These are phyloP conservation scores for Cyclocybe aegerita DNA, from an alignment of 768 basidiomycete species.

Conservation along the genomic window DNA sequence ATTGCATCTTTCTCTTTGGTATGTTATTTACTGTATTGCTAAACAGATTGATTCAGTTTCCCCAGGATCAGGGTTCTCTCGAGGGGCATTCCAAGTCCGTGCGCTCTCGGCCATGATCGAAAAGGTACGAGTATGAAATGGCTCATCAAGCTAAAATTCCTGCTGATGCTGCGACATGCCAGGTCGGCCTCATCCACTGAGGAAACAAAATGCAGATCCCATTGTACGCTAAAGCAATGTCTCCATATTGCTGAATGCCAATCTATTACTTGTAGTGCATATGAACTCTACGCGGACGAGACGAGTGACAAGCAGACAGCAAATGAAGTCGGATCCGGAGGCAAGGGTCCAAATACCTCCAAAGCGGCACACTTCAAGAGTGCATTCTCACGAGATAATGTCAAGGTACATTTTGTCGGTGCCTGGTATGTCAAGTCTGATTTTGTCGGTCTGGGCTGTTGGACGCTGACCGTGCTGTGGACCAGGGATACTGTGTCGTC, in stretches of 20 bases:
- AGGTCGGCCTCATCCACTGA: conserved; percentile 42
- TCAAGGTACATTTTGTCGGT: conserved; percentile 26
- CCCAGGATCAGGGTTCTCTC: conserved; percentile 4
- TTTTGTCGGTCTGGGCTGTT: conserved; percentile 11
- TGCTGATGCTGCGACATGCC: no score
- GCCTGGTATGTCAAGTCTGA: no score
- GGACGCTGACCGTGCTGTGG: no score
- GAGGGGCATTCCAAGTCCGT: conserved; percentile 9
- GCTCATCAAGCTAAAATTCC: no score
- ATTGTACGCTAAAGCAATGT: conserved; percentile 5
- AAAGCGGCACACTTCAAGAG: conserved; percentile 17
- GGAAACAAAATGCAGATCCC: conserved; percentile 37
- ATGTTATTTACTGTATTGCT: no score
- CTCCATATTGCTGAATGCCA: background rate
- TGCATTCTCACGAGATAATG: conserved; percentile 20
- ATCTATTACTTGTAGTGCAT: conserved; percentile 9
- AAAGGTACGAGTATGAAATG: background rate
- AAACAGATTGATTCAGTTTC: background rate
- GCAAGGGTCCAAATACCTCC: background rate
- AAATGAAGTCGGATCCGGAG: conserved; percentile 2
- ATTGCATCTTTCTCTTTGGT: no score
- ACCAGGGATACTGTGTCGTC: conserved; percentile 37
- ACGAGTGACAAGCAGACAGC: background rate
- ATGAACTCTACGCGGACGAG: conserved; percentile 11
- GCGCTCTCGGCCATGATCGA: conserved; percentile 9